Evolutionary conservation across 306 rosid species (phyloP), one percentile per base, ranked within the genome.

Genomic region (Lathyrus aphaca): DNA sequence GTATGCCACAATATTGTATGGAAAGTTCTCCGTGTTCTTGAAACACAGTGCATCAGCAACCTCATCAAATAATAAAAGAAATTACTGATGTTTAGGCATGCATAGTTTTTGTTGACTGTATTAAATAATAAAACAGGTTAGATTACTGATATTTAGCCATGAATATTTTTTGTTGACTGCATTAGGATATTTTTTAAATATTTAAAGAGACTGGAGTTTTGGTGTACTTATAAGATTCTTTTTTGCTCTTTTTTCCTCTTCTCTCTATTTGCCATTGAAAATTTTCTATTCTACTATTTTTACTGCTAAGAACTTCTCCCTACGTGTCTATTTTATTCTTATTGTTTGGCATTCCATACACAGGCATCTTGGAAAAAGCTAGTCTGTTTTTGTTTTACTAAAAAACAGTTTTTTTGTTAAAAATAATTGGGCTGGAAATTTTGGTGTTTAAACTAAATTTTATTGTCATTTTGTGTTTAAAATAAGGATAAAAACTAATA

Each of bases 1-100:
- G 99, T 95, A 95, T 72, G 86, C 48, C 38, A 14, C 58, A 57
- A 43, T 66, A 76, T 71, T 76, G 59, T 62, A 60, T 44, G 75
- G 54, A 16, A 43, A 58, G 32, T 21, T 42, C 57, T 49, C 25
- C 27, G 46, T 32, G 10, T 35, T 60, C 46, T 60, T 8, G 44
- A 14, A 58, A 32, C 64, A 32, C 15, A 10, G 27, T 18, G 56
- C 27, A 46, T 3, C 6, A n/a, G 64, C 43, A 32, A 58, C 14
- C 43, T n/a, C 25, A 15, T 58, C 64, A 58, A 58, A 58, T 58
- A 58, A 32, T 58, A 9, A 58, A 58, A 58, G 21, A 15, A 58
- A 30, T 58, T 58, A 58, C 64, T n/a, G 64, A 37, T 32, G 13
- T 30, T 58, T 58, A 14, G 64, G 0, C 23, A 16, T 59, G 45